Evolutionary conservation across 1,284 basidiomycete genomes (phyloP).

Genomic region (Albatrellus sp.): DNA sequence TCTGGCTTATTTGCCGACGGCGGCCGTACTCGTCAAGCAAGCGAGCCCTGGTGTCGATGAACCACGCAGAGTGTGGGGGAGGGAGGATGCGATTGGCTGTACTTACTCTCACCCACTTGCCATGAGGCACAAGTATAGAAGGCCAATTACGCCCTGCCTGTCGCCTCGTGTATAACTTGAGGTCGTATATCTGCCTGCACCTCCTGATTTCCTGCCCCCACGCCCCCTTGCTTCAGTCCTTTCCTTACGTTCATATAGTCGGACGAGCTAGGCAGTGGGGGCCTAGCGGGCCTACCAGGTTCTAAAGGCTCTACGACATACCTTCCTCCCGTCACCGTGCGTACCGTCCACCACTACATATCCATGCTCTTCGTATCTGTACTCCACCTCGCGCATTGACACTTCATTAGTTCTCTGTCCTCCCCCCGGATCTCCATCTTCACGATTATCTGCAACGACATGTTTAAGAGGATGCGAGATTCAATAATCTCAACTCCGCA

Average conservation of each 20-base stretch:
- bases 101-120: neutral
- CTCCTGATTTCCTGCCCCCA: slow-evolving; percentile 5
- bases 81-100: neutral
- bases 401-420: neutral
- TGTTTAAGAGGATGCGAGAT: slow-evolving; percentile 10
- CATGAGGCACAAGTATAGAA: slow-evolving; percentile 1
- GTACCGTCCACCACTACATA: slow-evolving; percentile 6
- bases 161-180: slow-evolving; percentile 13
- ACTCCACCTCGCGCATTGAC: neutral
- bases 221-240: slow-evolving; percentile 3
- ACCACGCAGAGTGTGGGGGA: neutral
- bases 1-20: too few species aligned
- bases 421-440: neutral
- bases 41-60: too few species aligned
- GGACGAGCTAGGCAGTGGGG: slow-evolving; percentile 13
- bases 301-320: slow-evolving; percentile 1
- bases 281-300: slow-evolving; percentile 8
- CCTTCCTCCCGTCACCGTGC: slow-evolving; percentile 3
- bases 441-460: neutral
- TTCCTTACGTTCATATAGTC: slow-evolving; percentile 9
- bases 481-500: slow-evolving; percentile 17
- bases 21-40: too few species aligned
- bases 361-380: neutral
- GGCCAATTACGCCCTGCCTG: slow-evolving; percentile 4
- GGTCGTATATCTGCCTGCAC: slow-evolving; percentile 9